Base-by-base conservation (phyloP, 2,329 filamentous ascomycete species). In the Cladosporium sp. region DNA sequence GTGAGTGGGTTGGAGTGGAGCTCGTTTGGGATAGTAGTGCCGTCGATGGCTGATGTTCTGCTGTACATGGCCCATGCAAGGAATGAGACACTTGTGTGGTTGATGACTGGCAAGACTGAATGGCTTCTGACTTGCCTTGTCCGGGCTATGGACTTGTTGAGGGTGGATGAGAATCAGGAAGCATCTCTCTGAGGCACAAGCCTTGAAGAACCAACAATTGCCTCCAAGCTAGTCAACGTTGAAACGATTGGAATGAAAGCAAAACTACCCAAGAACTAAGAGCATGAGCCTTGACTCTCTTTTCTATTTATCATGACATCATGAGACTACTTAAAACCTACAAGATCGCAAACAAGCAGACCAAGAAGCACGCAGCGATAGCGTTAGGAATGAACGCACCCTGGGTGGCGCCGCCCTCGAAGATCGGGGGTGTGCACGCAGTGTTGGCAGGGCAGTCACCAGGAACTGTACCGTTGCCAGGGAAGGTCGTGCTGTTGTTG, bases 281-380 rank as follows among this genome's bases (percentile, higher is more conserved):
- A n/a, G 41, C 41, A 6, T 47, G 41, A 47, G 41, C 41, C 41
- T 8, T 47, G 2, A 47, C n/a, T 47, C 41, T 47, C 10, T 47
- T 24, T 21, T 12, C n/a, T 21, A 47, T 47, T 5, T 24, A 24
- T 47, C 41, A 21, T 47, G 41, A 21, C 12, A 47, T 24, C 41
- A 21, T 24, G 10, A 47, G n/a, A 47, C 41, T 21, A 47, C n/a
- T 8, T 47, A 21, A 21, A 1, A 1, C n/a, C 55, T 58, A 64
- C 61, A 64, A 49, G 51, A 64, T 64, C 15, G 61, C 51, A 26
- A 57, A 57, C 36, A 64, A 57, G 34, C 61, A 64, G 51, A 64
- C 21, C 36, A 64, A 47, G 36, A 64, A 64, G 24, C 49, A 52
- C 24, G 32, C 24, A 8, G 61, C 61, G 11, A 64, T 54, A 4